Conservation (phyloP, 2,329 filamentous ascomycete species). For the Cladosporium sp. region DNA sequence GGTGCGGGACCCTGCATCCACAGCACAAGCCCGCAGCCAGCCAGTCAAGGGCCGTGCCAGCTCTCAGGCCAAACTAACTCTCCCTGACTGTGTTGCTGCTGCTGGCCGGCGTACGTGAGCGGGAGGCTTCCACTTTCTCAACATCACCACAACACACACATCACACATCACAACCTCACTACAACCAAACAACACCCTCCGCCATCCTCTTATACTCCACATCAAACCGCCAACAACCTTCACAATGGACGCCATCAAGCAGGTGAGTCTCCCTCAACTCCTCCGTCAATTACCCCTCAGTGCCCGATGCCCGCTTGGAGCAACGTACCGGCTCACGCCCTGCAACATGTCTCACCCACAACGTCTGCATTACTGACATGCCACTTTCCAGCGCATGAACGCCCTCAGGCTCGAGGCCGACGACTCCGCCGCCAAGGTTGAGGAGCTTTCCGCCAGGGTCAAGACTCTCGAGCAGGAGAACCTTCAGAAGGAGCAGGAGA, state of each 20-base stretch:
- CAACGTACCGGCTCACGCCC: not conserved
- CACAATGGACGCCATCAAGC: conserved; percentile 41
- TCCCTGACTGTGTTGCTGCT: not conserved
- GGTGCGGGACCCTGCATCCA: conserved; percentile 9
- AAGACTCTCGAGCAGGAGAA: conserved; percentile 93
- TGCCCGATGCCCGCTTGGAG: conserved; percentile 10
- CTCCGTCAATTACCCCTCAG: conserved; percentile 23
- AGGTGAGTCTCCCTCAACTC: conserved; percentile 31
- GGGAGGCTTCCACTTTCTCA: conserved; percentile 14
- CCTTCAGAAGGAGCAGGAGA: conserved; percentile 94
- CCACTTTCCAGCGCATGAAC: conserved; percentile 73
- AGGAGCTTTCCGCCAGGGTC: conserved; percentile 82
- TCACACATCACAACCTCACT: not conserved
- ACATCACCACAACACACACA: conserved; percentile 9
- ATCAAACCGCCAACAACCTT: conserved; percentile 15
- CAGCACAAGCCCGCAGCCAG: not conserved
- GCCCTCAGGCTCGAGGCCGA: conserved; percentile 91
- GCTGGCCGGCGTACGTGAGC: not conserved
- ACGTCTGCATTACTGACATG: conserved; percentile 23
- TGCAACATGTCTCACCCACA: conserved; percentile 15
- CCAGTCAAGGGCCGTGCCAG: not conserved
- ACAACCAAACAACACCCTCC: not conserved
- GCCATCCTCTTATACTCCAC: not conserved
- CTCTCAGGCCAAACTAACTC: too few species aligned
- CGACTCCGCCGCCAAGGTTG: conserved; percentile 71